A percentile compares a stretch with the other conserved stretches of the same genome.
Evolutionary conservation across 495 filamentous ascomycete species (phyloP).

Genomic region (Patellaria atrata): DNA sequence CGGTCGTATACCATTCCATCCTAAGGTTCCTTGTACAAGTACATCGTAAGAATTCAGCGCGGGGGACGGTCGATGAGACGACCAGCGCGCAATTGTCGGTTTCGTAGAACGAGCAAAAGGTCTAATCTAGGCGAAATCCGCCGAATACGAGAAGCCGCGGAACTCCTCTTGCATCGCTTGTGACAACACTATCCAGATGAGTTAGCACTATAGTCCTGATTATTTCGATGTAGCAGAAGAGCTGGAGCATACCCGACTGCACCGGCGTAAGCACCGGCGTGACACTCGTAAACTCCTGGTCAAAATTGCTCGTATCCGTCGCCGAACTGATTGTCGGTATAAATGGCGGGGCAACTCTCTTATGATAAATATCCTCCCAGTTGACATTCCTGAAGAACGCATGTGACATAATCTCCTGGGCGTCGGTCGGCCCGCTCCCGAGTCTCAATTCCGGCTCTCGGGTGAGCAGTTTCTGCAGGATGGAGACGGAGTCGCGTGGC

Average conservation of each 20-base stretch:
- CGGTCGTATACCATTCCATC: too few species aligned
- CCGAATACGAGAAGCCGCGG: slow-evolving; percentile 93
- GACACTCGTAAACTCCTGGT: slow-evolving; percentile 95
- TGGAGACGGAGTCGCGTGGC: slow-evolving; percentile 94
- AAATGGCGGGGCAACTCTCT: slow-evolving; percentile 79
- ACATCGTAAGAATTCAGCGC: too few species aligned
- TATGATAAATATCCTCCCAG: slow-evolving; percentile 97
- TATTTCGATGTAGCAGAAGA: background rate
- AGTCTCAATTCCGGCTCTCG: slow-evolving; percentile 87
- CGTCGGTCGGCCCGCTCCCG: slow-evolving; percentile 89
- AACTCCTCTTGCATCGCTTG: slow-evolving; percentile 99
- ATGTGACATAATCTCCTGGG: slow-evolving; percentile 98
- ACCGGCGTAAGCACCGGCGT: slow-evolving; percentile 95
- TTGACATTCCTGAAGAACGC: slow-evolving; percentile 96
- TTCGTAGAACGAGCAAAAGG: too few species aligned
- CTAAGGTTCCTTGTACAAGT: too few species aligned
- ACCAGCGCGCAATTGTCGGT: too few species aligned
- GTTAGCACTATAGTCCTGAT: too few species aligned
- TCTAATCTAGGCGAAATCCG: slow-evolving; percentile 53
- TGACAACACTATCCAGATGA: slow-evolving; percentile 58
- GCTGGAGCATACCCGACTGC: slow-evolving; percentile 64
- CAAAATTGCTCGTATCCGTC: slow-evolving; percentile 98
- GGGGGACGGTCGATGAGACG: too few species aligned
- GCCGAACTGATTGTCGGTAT: slow-evolving; percentile 73
- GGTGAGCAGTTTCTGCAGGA: slow-evolving; percentile 93